Evolutionary conservation across 148 eudicot genomes (phyloP), one percentile per base, ranked within the genome.

Genomic region (Persicaria tinctoria): DNA sequence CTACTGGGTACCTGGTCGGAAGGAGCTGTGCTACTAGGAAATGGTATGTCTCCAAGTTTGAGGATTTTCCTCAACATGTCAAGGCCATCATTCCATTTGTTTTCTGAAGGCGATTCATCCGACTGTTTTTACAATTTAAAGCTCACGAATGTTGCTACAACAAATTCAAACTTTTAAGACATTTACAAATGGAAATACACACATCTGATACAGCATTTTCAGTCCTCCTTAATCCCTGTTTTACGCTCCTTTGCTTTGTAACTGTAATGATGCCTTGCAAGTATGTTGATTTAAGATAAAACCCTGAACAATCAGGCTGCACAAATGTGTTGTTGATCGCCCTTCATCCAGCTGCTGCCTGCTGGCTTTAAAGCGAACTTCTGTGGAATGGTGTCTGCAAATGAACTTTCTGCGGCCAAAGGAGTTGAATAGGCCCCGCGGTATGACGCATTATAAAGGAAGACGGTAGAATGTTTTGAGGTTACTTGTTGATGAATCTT

Each of bases 31-130:
- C 86, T 51, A 88, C 92, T 16, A 84, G 89, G 75, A 72, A 84
- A 59, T 90, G 96, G 96, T 87, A 90, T 79, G 16, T 74, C 63
- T 84, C 89, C 50, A 90, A 88, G 74, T 88, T 90, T 74, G 96
- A 86, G 72, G 84, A 87, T 73, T 90, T 90, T 49, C 90, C 90
- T 8, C 73, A 74, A 47, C 72, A 87, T 83, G 77, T 78, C 77
- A 87, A 84, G 84, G 85, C 82, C 68, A 60, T 90, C n/a, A 79
- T 90, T 74, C 96, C 92, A 5, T 90, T 73, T 57, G 75, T 88
- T 44, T 81, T 90, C 48, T 90, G 90, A 48, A 23, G 38, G 23
- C 6, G 23, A 53, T 9, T 53, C n/a, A 53, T 16, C n/a, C 41
- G 41, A 32, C 41, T 32, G 41, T 32, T 32, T 1, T 32, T 32